Percentiles rank a stretch among this genome's conserved stretches.
phyloP scores from a whole-genome alignment of 1,139 yeast genomes.

The Sugiyamaella sp. region DNA sequence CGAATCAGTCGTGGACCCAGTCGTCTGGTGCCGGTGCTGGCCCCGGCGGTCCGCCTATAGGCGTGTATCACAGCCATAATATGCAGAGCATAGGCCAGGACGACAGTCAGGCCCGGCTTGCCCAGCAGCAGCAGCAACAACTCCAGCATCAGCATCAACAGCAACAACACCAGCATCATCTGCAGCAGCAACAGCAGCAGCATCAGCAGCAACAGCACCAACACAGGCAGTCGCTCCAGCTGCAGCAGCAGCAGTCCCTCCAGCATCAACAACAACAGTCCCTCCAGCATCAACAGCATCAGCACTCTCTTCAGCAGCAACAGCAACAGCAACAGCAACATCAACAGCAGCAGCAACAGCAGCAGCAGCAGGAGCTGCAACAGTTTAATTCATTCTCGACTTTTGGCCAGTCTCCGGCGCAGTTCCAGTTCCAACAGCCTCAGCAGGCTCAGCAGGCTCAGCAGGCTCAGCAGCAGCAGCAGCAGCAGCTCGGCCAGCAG shows the following conservation, averaged over 20 bases:
- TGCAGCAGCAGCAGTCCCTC: conserved; percentile 23
- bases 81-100: conserved; percentile 8
- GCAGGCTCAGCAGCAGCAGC: conserved; percentile 12
- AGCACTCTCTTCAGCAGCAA: conserved; percentile 28
- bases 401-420: conserved; percentile 1
- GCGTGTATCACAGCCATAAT: conserved; percentile 9
- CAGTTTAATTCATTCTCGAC: not conserved
- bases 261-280: conserved; percentile 25
- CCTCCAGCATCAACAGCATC: conserved; percentile 28
- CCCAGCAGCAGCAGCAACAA: not conserved
- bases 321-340: conserved; percentile 23
- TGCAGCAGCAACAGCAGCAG: conserved; percentile 25
- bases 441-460: not conserved
- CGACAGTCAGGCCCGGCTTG: not conserved
- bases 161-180: conserved; percentile 24
- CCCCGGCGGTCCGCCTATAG: conserved; percentile 5
- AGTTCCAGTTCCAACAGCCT: conserved; percentile 6
- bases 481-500: conserved; percentile 3
- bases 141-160: conserved; percentile 17
- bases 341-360: conserved; percentile 19
- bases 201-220: conserved; percentile 22
- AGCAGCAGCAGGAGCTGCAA: conserved; percentile 16
- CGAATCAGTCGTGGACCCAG: conserved; percentile 4
- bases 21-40: not conserved
- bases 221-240: conserved; percentile 20